Conservation (phyloP, 352 stramenopile species). For the Saprolegnia diclina region DNA sequence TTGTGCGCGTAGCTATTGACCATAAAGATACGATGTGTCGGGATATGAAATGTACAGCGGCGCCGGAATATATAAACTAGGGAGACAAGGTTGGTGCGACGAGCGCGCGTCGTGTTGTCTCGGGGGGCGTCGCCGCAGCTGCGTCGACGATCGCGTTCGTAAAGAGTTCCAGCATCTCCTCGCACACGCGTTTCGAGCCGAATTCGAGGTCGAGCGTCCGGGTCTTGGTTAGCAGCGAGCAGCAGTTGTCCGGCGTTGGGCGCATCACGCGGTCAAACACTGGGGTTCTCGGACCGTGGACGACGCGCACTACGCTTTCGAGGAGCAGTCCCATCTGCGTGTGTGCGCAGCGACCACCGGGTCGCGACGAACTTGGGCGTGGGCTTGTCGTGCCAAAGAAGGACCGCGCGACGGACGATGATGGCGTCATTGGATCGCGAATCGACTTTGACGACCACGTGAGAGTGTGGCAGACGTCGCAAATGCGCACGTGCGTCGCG, state of each 20-base stretch:
- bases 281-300: conserved; percentile 17
- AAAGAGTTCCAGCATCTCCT: conserved; percentile 19
- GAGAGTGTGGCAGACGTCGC: conserved; percentile 56
- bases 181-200: conserved; percentile 15
- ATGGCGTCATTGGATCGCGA: neutral
- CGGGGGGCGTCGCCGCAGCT: neutral
- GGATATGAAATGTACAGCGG: neutral
- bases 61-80: neutral
- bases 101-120: neutral
- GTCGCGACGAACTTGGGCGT: neutral
- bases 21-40: neutral
- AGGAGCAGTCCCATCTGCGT: neutral
- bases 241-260: conserved; percentile 14
- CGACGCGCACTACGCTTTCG: conserved; percentile 5
- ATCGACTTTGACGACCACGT: conserved; percentile 73
- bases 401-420: neutral
- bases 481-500: conserved; percentile 67
- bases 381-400: neutral
- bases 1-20: neutral
- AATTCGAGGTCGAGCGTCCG: conserved; percentile 25
- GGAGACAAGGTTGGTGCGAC: neutral
- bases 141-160: conserved; percentile 7
- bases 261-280: conserved; percentile 21
- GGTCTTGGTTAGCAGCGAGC: conserved; percentile 13
- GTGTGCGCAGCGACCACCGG: neutral